Base-by-base conservation (phyloP, 257 asterid genomes). In the Osmanthus fragrans region DNA sequence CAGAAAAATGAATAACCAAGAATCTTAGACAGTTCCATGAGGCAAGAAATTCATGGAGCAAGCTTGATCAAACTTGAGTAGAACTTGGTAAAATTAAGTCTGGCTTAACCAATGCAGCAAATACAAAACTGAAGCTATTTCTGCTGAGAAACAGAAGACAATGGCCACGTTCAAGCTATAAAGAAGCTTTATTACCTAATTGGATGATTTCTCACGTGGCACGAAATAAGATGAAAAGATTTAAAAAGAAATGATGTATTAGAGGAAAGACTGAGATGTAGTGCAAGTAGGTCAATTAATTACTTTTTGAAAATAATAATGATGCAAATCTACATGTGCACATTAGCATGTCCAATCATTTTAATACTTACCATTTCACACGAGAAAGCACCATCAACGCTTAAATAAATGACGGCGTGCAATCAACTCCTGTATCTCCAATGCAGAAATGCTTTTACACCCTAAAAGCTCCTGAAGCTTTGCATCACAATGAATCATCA, bases 381-480 rank as follows among this genome's bases (percentile, higher is more conserved):
- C 40, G 4, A 70, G 68, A 76, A 83, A 47, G 54, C 79, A 79
- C 76, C 77, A 80, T 75, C 84, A 78, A 23, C 63, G 76, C 85
- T 85, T 86, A 76, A 81, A 72, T 54, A 87, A 82, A 89, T 87
- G 91, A 81, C 69, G 77, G 60, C 88, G 85, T 64, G 80, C 82
- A 80, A 89, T 79, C 84, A 84, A 85, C 89, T 89, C 89, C 64
- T 85, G 91, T 72, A 89, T 73, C 39, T 89, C 93, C 72, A 82
- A 51, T 9, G 89, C 88, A 73, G 93, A 87, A 84, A 89, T 49
- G 70, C 90, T 89, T 71, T 87, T 88, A 84, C 91, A 89, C 74
- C 89, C 88, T 36, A 85, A 77, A 49, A 89, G 91, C 77, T 89
- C 90, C 74, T 82, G 87, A 80, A 89, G 91, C 86, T 87, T 87